These are phyloP conservation scores for Rhodotorula sphaerocarpa DNA, from an alignment of 768 basidiomycete genomes.

Conservation along the genomic window DNA sequence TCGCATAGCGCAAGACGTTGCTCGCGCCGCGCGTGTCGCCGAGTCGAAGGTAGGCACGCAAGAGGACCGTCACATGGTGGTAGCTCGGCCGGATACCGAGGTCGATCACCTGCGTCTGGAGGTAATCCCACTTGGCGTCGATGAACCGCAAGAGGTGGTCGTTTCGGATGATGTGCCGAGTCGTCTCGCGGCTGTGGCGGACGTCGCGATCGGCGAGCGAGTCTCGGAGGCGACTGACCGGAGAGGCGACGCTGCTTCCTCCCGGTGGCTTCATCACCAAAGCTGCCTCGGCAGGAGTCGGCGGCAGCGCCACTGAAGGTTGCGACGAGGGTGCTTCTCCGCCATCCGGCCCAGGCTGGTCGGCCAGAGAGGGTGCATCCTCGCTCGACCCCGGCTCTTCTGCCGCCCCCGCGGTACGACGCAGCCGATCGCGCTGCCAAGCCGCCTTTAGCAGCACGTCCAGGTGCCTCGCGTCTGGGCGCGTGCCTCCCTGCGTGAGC, in stretches of 20 bases:
- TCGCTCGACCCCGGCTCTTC: too few relatives aligned
- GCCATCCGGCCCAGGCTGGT: not conserved
- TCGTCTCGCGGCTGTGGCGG: not conserved
- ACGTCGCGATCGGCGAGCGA: slow-evolving; percentile 14
- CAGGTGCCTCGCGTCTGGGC: slow-evolving; percentile 18
- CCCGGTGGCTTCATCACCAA: not conserved
- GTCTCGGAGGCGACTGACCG: slow-evolving; percentile 12
- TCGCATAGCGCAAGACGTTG: slow-evolving; percentile 51
- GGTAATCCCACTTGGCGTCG: slow-evolving; percentile 32
- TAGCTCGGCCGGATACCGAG: slow-evolving; percentile 64
- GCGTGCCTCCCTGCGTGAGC: slow-evolving; percentile 2
- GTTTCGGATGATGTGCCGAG: slow-evolving; percentile 49
- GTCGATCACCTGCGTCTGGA: slow-evolving; percentile 49
- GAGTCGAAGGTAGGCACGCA: slow-evolving; percentile 59
- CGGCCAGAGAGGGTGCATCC: too few relatives aligned
- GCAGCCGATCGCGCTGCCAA: slow-evolving; percentile 24
- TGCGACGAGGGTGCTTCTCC: not conserved
- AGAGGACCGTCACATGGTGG: slow-evolving; percentile 65
- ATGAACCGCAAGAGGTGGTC: slow-evolving; percentile 24
- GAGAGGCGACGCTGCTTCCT: not conserved
- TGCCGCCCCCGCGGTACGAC: too few relatives aligned
- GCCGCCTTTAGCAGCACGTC: slow-evolving; percentile 18
- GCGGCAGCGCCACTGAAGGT: not conserved
- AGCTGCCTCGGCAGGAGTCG: slow-evolving; percentile 2
- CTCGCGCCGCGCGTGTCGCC: slow-evolving; percentile 59